Percentiles rank a stretch among this genome's conserved stretches.
Evolutionary conservation across 2,329 filamentous ascomycete species (phyloP).

Genomic region (Hymenoscyphus occultus): DNA sequence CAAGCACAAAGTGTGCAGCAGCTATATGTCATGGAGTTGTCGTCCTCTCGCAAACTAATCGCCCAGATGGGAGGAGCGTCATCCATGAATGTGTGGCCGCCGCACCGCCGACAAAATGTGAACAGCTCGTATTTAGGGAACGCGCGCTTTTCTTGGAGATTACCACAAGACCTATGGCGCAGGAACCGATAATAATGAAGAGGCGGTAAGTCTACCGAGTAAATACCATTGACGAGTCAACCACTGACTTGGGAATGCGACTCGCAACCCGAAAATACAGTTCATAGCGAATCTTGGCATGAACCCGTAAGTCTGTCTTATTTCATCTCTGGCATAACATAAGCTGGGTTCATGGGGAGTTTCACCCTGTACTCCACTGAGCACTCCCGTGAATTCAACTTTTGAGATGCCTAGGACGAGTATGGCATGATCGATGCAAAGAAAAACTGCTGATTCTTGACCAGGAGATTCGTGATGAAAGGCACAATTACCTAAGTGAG

Average conservation of each 20-base stretch:
- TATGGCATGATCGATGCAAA: constrained; percentile 17
- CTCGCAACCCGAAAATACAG: constrained; percentile 42
- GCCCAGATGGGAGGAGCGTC: constrained; percentile 41
- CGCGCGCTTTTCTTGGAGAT: constrained; percentile 48
- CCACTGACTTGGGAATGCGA: constrained; percentile 38
- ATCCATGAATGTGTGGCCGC: constrained; percentile 43
- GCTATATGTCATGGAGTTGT: constrained; percentile 54
- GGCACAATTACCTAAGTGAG: constrained; percentile 49
- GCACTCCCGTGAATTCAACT: no score
- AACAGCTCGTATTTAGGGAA: constrained; percentile 48
- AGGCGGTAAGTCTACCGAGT: constrained; percentile 38
- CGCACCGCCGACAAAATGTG: constrained; percentile 47
- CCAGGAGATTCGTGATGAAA: constrained; percentile 46
- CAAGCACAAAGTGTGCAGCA: constrained; percentile 43
- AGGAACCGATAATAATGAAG: constrained; percentile 48
- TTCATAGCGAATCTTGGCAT: constrained; percentile 45
- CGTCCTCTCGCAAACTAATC: constrained; percentile 45
- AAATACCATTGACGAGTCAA: not conserved
- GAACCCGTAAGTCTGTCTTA: constrained; percentile 37
- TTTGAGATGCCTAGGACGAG: constrained; percentile 20
- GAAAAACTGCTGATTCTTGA: constrained; percentile 7
- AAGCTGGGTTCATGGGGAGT: no score
- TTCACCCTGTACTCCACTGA: no score
- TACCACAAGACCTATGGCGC: constrained; percentile 57
- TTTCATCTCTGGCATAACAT: no score